Evolutionary conservation across 768 basidiomycete species (phyloP), one percentile per base, ranked within the genome.

Genomic region (Leccinum arenicola): DNA sequence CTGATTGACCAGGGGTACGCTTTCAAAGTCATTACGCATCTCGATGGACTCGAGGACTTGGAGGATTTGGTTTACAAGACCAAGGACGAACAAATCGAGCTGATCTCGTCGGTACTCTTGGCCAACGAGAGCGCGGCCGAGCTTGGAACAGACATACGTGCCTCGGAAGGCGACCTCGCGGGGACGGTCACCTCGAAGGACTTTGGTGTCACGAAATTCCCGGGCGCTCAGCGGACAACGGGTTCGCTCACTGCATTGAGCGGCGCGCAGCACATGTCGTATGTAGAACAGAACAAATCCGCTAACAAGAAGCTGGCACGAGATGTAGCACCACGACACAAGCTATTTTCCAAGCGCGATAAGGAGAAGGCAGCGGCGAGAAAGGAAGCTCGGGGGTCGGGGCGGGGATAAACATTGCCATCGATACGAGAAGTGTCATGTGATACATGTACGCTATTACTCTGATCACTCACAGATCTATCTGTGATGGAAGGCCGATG

Each of bases 1-100:
- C 78, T 99, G 65, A 96, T 99, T 68, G 97, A 99, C 71, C 95
- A 98, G 75, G 96, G 97, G 3, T 99, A 99, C 75, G 91, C 96
- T 6, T 99, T 99, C 85, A 98, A 98, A 75, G 96, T 99, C 55
- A 98, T 99, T 75, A 98, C 97, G 2, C 92, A 95, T 66, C 84
- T 99, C 17, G 95, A 98, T 62, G 97, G 97, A 9, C 80, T 98
- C 27, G 89, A 96, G 58, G 79, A 82, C 47, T 80, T 95, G 63
- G 86, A 89, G 4, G 90, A 94, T 68, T 81, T 98, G 54, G 97
- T 98, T 52, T 99, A 96, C 78, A 86, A 84, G 68, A 93, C 91
- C 43, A 84, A 85, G 68, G 87, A 93, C 66, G 92, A 97, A 69
- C 96, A 98, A 76, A 96, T 98, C 59, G 96, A 98, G 71, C 85